Percentiles rank a stretch among this genome's conserved stretches.
Evolutionary conservation across 495 filamentous ascomycete genomes (phyloP).

Genomic region (Bacidia rubella): DNA sequence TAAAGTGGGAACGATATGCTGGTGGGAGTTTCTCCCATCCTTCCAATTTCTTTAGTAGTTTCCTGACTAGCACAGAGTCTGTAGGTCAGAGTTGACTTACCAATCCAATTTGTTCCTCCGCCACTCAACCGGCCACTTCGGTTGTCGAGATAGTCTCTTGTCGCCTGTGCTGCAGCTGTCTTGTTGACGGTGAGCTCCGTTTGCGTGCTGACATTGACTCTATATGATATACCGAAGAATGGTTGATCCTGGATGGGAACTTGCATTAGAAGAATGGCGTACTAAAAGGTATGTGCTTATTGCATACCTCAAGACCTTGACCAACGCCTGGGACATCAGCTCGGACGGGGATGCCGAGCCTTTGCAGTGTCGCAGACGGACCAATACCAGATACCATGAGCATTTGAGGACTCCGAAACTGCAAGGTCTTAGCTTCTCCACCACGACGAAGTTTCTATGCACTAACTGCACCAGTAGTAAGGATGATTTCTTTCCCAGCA

Average conservation of each 20-base stretch:
- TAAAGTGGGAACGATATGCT: not conserved
- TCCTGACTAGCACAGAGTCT: not conserved
- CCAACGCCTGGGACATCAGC: constrained; percentile 34
- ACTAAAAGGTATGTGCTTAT: not conserved
- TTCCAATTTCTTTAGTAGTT: not conserved
- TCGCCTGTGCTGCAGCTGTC: not conserved
- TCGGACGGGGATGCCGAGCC: constrained; percentile 29
- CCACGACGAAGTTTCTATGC: not conserved
- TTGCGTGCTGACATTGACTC: not conserved
- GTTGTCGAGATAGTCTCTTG: not conserved
- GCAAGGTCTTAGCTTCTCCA: not conserved
- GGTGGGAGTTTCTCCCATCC: not conserved
- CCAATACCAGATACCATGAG: constrained; percentile 42
- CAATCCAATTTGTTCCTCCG: not conserved
- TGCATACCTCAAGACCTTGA: constrained; percentile 22
- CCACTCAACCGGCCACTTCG: not conserved
- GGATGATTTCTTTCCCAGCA: constrained; percentile 41
- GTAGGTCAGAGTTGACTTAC: not conserved
- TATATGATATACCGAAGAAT: not conserved
- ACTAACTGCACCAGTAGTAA: constrained; percentile 35
- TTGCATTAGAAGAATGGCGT: not conserved
- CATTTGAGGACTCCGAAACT: constrained; percentile 36
- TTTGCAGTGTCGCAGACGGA: constrained; percentile 24
- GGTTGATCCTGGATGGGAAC: not conserved
- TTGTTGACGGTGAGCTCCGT: not conserved